phyloP scores from a whole-genome alignment of 2,329 filamentous ascomycete species.

The Botryotinia calthae region DNA sequence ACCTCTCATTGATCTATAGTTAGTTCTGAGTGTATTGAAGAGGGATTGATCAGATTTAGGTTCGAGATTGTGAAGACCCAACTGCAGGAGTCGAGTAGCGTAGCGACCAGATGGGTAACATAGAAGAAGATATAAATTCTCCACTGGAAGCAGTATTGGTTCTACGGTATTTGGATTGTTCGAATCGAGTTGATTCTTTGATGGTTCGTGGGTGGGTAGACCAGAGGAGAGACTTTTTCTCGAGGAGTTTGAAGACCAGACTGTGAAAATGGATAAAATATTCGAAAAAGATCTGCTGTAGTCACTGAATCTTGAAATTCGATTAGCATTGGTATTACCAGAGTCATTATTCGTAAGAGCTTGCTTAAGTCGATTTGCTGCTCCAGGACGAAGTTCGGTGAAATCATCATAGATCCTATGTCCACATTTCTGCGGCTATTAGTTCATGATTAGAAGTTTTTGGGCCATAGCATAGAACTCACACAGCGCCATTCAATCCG shows the following conservation, averaged over 20 bases:
- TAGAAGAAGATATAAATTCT: conserved; percentile 26
- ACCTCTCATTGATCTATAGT: conserved; percentile 23
- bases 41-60: conserved; percentile 24
- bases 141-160: background rate
- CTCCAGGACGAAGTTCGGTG: conserved; percentile 21
- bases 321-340: background rate
- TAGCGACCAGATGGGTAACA: conserved; percentile 27
- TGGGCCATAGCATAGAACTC: background rate
- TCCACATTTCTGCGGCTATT: conserved; percentile 23
- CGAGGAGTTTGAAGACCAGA: background rate
- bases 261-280: background rate
- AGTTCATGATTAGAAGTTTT: background rate
- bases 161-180: background rate
- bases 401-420: conserved; percentile 25
- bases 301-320: background rate
- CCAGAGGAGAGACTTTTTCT: background rate
- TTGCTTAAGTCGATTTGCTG: background rate
- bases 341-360: background rate
- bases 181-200: background rate
- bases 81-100: conserved; percentile 27
- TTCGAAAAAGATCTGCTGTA: background rate
- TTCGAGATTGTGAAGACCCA: conserved; percentile 22
- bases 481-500: conserved; percentile 21
- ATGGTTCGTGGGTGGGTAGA: conserved; percentile 12
- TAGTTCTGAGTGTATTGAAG: conserved; percentile 23